phyloP scores from a whole-genome alignment of 192 early-diverging fungal species.

The Obelidium mucronatum region DNA sequence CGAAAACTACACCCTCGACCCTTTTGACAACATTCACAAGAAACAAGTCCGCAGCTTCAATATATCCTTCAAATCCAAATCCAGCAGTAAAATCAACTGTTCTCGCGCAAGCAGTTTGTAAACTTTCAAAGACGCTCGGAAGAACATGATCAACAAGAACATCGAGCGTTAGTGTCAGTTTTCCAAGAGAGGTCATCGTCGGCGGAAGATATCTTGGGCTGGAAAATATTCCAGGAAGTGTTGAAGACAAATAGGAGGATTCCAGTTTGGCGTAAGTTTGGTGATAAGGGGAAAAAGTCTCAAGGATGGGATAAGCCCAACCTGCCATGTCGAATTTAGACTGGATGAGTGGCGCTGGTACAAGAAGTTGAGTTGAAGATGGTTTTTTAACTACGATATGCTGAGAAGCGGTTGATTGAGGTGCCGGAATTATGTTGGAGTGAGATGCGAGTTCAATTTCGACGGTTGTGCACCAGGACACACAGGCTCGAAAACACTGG shows the following conservation, averaged over 20 bases:
- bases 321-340: slow-evolving; percentile 38
- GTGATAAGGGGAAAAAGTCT: slow-evolving; percentile 71
- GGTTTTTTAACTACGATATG: slow-evolving; percentile 15
- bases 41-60: slow-evolving; percentile 60
- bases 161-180: slow-evolving; percentile 50
- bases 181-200: not conserved
- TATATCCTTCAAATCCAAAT: slow-evolving; percentile 60
- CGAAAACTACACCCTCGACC: slow-evolving; percentile 48
- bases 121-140: slow-evolving; percentile 45
- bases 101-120: slow-evolving; percentile 55
- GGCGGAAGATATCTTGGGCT: not conserved
- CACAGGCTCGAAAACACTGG: not conserved
- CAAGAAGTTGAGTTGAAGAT: not conserved
- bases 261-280: slow-evolving; percentile 67
- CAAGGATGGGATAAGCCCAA: slow-evolving; percentile 70
- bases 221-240: slow-evolving; percentile 23
- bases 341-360: not conserved
- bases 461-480: slow-evolving; percentile 17
- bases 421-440: not conserved
- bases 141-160: slow-evolving; percentile 58
- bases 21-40: slow-evolving; percentile 55
- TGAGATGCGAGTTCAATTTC: slow-evolving; percentile 6
- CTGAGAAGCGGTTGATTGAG: not conserved
- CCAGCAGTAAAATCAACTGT: slow-evolving; percentile 70
- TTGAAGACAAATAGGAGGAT: slow-evolving; percentile 49